Evolutionary conservation across 768 basidiomycete genomes (phyloP), one percentile per base, ranked within the genome.

Genomic region (Amanita pallidorosea): DNA sequence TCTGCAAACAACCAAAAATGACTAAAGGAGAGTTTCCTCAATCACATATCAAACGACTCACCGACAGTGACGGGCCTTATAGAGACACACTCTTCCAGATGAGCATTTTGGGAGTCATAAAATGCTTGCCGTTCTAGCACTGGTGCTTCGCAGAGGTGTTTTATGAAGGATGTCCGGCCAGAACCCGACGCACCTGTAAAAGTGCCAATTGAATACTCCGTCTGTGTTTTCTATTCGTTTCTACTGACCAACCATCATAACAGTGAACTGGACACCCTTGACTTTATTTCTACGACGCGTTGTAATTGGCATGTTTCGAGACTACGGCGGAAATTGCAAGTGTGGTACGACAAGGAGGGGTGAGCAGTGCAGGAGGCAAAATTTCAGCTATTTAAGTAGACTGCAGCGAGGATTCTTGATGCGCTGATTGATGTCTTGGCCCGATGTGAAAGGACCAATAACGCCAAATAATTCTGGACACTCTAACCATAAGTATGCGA

Each of bases 121-220:
- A 68, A 70, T 35, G 75, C 68, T 63, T 85, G 84, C 72, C 89
- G 88, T 4, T 68, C 57, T 48, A 91, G 70, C 22, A 91, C 82
- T 55, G 83, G 79, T 4, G 80, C 75, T 65, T 92, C 89, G 67
- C 87, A 88, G 40, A 94, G 80, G 37, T 90, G 93, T 71, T 94
- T 94, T 62, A 94, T 86, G 59, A 94, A 92, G 35, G 90, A 92
- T 38, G 89, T 92, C 48, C 88, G 77, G 22, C 87, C 87, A 46
- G 87, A 88, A 37, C 90, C 90, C 59, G 88, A 89, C 53, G 85
- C 83, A 64, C 90, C 90, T 93, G 57, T 35, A 45, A 44, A 54
- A 47, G 34, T 49, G 48, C 38, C 45, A 38, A 31, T 25, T 18
- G 7, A 43, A 41, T 23, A 49, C 27, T 9, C 5, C n/a, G 18